Percentiles rank a stretch among this genome's conserved stretches.
Conservation (phyloP, 2,329 filamentous ascomycete genomes). For the Venturia oleaginea region DNA sequence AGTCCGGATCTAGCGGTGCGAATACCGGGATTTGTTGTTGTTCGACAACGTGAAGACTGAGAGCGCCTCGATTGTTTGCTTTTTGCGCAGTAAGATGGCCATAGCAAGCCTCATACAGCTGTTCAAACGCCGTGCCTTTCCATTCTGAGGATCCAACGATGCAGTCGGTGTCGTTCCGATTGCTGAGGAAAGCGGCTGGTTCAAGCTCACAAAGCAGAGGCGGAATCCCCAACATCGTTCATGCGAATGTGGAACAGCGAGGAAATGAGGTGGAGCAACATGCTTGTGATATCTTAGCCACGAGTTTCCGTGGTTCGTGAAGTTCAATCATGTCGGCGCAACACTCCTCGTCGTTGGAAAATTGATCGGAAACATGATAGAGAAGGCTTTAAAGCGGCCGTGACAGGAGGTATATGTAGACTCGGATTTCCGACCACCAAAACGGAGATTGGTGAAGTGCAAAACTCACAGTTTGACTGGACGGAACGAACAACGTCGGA, state of each 20-base stretch:
- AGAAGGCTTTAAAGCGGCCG: neutral
- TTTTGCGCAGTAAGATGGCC: neutral
- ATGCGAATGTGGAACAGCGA: neutral
- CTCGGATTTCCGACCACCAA: neutral
- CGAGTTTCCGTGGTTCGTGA: neutral
- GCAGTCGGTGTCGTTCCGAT: neutral
- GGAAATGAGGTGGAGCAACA: neutral
- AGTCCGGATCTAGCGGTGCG: neutral
- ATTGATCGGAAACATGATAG: neutral
- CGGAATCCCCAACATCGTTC: neutral
- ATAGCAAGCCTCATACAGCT: neutral
- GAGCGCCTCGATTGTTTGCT: neutral
- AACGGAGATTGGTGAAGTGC: neutral
- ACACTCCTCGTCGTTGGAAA: neutral
- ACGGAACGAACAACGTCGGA: neutral
- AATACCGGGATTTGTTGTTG: neutral
- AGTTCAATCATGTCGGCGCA: neutral
- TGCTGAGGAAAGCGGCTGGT: neutral
- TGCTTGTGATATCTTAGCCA: neutral
- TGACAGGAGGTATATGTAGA: neutral
- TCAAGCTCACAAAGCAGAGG: neutral
- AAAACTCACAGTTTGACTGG: neutral
- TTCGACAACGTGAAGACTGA: neutral
- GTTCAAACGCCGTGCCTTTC: neutral
- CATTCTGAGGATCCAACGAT: neutral